phyloP scores from a whole-genome alignment of 1,284 basidiomycete species.

The Papiliotrema laurentii region DNA sequence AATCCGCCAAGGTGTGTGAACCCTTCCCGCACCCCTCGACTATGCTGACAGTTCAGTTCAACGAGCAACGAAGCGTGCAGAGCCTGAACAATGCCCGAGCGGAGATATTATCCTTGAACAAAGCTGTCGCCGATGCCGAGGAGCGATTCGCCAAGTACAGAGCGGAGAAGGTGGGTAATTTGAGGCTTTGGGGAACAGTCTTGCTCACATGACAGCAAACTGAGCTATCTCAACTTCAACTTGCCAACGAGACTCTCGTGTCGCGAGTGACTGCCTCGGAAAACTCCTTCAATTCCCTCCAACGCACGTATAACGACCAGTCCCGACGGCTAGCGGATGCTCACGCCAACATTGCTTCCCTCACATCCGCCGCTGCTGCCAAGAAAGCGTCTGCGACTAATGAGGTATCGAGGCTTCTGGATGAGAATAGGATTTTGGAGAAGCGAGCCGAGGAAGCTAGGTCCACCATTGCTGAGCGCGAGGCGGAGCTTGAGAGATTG shows the following conservation, averaged over 20 bases:
- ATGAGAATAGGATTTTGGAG: slow-evolving; percentile 39
- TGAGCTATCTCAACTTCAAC: slow-evolving; percentile 30
- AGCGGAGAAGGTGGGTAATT: slow-evolving; percentile 32
- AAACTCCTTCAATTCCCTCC: slow-evolving; percentile 28
- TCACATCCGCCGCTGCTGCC: slow-evolving; percentile 38
- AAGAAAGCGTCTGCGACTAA: slow-evolving; percentile 37
- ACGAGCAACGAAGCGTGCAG: slow-evolving; percentile 34
- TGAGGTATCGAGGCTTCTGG: slow-evolving; percentile 34
- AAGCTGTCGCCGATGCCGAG: slow-evolving; percentile 34
- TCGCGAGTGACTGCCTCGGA: slow-evolving; percentile 28
- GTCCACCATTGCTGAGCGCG: slow-evolving; percentile 37
- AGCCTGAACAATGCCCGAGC: slow-evolving; percentile 33
- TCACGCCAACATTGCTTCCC: slow-evolving; percentile 38
- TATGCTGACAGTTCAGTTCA: slow-evolving; percentile 28
- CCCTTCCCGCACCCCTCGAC: neutral
- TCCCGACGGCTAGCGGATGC: slow-evolving; percentile 37
- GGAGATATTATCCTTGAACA: slow-evolving; percentile 33
- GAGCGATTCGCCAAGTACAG: slow-evolving; percentile 39
- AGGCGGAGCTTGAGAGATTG: slow-evolving; percentile 40
- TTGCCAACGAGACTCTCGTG: slow-evolving; percentile 32
- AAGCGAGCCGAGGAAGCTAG: slow-evolving; percentile 40
- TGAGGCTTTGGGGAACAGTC: neutral
- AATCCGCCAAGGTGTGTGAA: slow-evolving; percentile 37
- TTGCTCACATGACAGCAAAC: slow-evolving; percentile 24
- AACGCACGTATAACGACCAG: slow-evolving; percentile 40